Conservation (phyloP, 345 rosid genomes). For the Crucihimalaya himalaica region DNA sequence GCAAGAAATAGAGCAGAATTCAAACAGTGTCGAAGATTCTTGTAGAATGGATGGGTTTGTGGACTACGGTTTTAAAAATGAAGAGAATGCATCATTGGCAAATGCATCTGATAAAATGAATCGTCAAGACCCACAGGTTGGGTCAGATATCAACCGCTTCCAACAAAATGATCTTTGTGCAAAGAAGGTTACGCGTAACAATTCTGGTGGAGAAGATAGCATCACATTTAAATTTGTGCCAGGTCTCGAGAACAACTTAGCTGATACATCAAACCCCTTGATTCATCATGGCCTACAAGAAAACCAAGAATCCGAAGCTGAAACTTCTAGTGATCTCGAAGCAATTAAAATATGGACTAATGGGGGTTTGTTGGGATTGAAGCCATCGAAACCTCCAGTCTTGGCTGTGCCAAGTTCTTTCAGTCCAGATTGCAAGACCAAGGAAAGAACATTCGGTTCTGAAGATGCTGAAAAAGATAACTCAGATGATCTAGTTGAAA, state of each 20-base stretch:
- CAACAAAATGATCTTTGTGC: constrained; percentile 8
- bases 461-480: constrained; percentile 23
- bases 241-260: constrained; percentile 9
- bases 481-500: constrained; percentile 18
- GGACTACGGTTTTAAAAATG: not conserved
- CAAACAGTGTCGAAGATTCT: constrained; percentile 11
- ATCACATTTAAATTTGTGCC: not conserved
- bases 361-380: constrained; percentile 85
- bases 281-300: constrained; percentile 6
- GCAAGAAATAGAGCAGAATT: constrained; percentile 12
- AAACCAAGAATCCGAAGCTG: constrained; percentile 32
- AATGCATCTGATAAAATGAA: constrained; percentile 39
- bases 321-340: constrained; percentile 37
- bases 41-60: not conserved
- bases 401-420: constrained; percentile 30
- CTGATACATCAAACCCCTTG: constrained; percentile 27
- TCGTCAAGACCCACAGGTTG: constrained; percentile 37
- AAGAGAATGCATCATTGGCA: constrained; percentile 34
- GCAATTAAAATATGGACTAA: constrained; percentile 82
- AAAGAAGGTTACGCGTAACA: not conserved
- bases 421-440: constrained; percentile 8
- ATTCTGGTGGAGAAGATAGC: not conserved
- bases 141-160: constrained; percentile 30
- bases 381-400: constrained; percentile 89
- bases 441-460: not conserved